A percentile compares a stretch with the other conserved stretches of the same genome.
These are phyloP conservation scores for Amphibolis antarctica DNA, from an alignment of 106 monocot species.

Conservation along the genomic window DNA sequence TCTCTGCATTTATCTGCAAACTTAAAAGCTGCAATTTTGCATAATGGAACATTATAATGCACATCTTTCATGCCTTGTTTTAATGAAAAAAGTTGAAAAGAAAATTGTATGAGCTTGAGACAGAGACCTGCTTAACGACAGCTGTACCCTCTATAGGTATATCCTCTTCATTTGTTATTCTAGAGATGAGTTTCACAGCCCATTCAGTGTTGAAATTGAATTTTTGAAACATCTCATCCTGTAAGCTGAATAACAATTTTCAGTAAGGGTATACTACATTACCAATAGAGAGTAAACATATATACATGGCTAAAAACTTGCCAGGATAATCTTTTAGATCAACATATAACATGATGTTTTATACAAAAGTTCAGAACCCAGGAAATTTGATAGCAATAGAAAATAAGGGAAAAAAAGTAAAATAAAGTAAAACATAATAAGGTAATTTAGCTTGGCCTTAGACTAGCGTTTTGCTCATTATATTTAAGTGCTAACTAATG, in stretches of 20 bases:
- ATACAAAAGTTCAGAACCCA: too few species aligned
- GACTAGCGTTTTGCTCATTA: too few species aligned
- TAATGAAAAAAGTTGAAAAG: slow-evolving; percentile 2
- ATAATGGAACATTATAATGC: not conserved
- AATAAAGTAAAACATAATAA: too few species aligned
- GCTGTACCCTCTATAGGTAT: slow-evolving; percentile 77
- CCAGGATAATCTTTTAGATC: not conserved
- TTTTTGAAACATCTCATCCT: slow-evolving; percentile 99
- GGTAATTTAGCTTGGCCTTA: too few species aligned
- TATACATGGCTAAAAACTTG: not conserved
- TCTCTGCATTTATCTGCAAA: slow-evolving; percentile 92
- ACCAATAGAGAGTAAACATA: not conserved
- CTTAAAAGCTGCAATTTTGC: slow-evolving; percentile 62
- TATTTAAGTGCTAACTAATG: too few species aligned
- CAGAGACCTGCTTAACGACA: slow-evolving; percentile 79
- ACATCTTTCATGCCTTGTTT: not conserved
- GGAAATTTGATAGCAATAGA: too few species aligned
- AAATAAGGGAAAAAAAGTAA: too few species aligned
- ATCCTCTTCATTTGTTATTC: slow-evolving; percentile 90
- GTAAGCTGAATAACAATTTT: slow-evolving; percentile 40
- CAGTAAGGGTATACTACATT: not conserved
- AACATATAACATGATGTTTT: too few species aligned
- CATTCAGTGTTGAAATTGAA: slow-evolving; percentile 99
- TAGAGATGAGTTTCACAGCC: slow-evolving; percentile 95
- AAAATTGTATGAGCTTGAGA: not conserved